Conservation (phyloP, 805 yeast species). For the Pichia ethanolica region DNA sequence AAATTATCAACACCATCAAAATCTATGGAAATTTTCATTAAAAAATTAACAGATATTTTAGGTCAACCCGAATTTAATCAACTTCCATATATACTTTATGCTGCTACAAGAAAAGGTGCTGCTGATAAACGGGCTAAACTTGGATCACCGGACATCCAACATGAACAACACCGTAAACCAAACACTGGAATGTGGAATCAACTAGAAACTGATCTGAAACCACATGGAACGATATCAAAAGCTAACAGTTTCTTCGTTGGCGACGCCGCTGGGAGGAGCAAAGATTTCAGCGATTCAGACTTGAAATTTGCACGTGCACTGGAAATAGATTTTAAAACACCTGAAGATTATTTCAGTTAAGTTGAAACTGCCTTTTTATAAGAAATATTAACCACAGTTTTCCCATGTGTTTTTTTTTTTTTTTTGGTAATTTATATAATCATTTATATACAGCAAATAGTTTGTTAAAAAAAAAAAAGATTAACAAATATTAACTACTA, state of each 20-base stretch:
- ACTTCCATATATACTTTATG: slow-evolving; percentile 43
- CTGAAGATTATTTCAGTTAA: slow-evolving; percentile 41
- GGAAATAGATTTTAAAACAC: slow-evolving; percentile 51
- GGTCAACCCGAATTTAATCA: slow-evolving; percentile 8
- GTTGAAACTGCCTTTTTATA: too few species aligned
- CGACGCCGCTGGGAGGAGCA: slow-evolving; percentile 86
- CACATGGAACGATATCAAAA: not conserved
- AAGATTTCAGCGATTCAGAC: slow-evolving; percentile 81
- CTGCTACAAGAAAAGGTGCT: slow-evolving; percentile 52
- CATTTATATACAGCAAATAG: too few species aligned
- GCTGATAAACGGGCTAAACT: slow-evolving; percentile 9
- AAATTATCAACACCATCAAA: slow-evolving; percentile 20
- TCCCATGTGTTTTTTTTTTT: too few species aligned
- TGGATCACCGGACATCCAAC: slow-evolving; percentile 27
- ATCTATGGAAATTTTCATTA: slow-evolving; percentile 32
- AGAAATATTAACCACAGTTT: too few species aligned
- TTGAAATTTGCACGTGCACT: slow-evolving; percentile 53
- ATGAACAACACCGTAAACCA: slow-evolving; percentile 60
- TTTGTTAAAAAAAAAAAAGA: too few species aligned
- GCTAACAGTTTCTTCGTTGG: slow-evolving; percentile 58
- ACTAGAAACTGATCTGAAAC: slow-evolving; percentile 33
- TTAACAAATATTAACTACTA: not conserved
- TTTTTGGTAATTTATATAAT: too few species aligned
- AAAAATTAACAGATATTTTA: slow-evolving; percentile 35
- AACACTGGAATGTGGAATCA: slow-evolving; percentile 67